Percentiles rank a stretch among this genome's conserved stretches.
Evolutionary conservation across 805 yeast genomes (phyloP).

Genomic region (Yarrowia keelungensis): DNA sequence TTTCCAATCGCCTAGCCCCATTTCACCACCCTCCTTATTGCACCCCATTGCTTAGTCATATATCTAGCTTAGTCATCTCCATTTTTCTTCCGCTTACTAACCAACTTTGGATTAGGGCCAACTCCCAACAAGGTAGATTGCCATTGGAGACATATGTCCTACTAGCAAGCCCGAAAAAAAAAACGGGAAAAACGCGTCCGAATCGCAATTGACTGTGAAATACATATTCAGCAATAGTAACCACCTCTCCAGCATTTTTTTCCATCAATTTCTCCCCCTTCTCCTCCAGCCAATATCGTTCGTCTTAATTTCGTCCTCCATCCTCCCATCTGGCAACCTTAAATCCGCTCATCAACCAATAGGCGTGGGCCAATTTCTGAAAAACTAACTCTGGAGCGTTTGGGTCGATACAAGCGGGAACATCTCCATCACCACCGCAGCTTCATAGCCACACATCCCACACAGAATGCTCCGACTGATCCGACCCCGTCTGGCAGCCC

Average conservation of each 20-base stretch:
- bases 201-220: no score
- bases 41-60: no score
- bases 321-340: background rate
- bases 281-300: constrained; percentile 34
- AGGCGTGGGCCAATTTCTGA: constrained; percentile 33
- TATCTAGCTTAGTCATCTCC: no score
- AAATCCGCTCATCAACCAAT: constrained; percentile 5
- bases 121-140: background rate
- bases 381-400: constrained; percentile 32
- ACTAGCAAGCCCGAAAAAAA: background rate
- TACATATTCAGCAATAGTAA: no score
- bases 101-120: constrained; percentile 5
- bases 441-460: background rate
- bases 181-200: background rate
- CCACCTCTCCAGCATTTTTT: no score
- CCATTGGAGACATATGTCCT: background rate
- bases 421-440: constrained; percentile 27
- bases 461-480: constrained; percentile 33
- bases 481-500: constrained; percentile 38
- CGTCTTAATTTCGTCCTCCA: constrained; percentile 10
- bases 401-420: constrained; percentile 3
- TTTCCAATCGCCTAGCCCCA: no score
- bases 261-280: background rate
- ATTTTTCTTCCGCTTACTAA: no score
- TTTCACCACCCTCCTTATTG: no score